These are phyloP conservation scores for Nemania abortiva DNA, from an alignment of 2,329 filamentous ascomycete species.

Conservation along the genomic window DNA sequence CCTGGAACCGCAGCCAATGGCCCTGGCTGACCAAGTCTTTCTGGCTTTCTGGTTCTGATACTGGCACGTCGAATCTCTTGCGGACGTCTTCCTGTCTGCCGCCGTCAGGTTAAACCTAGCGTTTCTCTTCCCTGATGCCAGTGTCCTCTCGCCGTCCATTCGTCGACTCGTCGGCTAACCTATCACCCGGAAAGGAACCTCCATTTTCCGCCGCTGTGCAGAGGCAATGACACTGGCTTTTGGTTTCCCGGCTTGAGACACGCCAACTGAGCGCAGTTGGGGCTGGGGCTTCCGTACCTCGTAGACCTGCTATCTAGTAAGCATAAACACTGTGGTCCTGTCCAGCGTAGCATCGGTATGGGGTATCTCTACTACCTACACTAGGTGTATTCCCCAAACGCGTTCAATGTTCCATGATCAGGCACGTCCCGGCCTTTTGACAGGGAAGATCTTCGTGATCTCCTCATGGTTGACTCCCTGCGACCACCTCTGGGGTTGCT, in stretches of 20 bases:
- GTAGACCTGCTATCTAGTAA: conserved; percentile 29
- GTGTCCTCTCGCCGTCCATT: conserved; percentile 3
- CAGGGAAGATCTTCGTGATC: conserved; percentile 51
- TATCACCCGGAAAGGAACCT: conserved; percentile 1
- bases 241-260: conserved; percentile 19
- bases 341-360: conserved; percentile 26
- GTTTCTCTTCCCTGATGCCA: conserved; percentile 8
- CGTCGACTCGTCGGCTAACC: conserved; percentile 4
- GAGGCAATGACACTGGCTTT: conserved; percentile 27
- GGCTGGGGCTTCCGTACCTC: conserved; percentile 17
- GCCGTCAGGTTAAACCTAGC: conserved; percentile 6
- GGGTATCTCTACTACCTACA: conserved; percentile 16
- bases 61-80: conserved; percentile 9
- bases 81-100: conserved; percentile 4
- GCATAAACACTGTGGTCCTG: conserved; percentile 28
- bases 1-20: conserved; percentile 37
- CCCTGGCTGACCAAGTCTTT: conserved; percentile 15
- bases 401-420: conserved; percentile 33
- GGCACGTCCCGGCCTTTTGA: conserved; percentile 38
- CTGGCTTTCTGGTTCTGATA: neutral
- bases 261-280: conserved; percentile 2
- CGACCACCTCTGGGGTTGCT: conserved; percentile 45
- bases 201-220: conserved; percentile 4
- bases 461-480: conserved; percentile 47
- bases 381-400: conserved; percentile 18